phyloP scores from a whole-genome alignment of 352 stramenopile species.

The Globisporangium parvum region DNA sequence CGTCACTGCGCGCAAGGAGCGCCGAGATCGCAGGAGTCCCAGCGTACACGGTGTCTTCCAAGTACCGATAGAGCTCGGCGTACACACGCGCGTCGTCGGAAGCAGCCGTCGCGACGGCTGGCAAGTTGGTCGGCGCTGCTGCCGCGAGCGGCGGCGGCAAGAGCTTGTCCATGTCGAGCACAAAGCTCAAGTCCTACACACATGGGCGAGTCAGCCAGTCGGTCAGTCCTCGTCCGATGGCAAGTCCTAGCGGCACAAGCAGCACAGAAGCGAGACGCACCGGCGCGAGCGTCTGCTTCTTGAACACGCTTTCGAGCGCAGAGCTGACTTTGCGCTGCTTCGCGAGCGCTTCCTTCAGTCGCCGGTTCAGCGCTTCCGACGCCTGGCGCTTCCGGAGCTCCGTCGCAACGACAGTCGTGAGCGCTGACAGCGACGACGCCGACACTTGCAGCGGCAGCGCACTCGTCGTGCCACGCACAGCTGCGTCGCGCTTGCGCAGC shows the following conservation, averaged over 20 bases:
- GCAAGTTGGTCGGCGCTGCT: neutral
- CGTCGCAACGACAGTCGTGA: neutral
- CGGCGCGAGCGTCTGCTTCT: neutral
- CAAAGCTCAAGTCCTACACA: no score
- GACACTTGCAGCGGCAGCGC: neutral
- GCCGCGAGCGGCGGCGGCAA: neutral
- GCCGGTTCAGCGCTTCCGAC: constrained; percentile 6
- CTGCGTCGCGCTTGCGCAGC: neutral
- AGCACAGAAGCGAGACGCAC: neutral
- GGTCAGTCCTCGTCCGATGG: no score
- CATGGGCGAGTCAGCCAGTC: no score
- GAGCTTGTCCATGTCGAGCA: neutral
- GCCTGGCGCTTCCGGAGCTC: constrained; percentile 2
- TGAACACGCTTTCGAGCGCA: constrained; percentile 1
- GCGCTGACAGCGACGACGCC: neutral
- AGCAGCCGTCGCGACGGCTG: neutral
- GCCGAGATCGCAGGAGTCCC: neutral
- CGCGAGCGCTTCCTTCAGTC: constrained; percentile 3
- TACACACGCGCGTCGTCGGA: constrained; percentile 1
- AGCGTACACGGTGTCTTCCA: constrained; percentile 2
- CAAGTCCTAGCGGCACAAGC: neutral
- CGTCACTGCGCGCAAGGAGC: neutral
- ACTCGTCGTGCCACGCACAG: neutral
- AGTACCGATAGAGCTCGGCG: constrained; percentile 1
- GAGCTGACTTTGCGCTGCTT: neutral